phyloP scores from a whole-genome alignment of 2,329 filamentous ascomycete species.

The Exserohilum rostratum region DNA sequence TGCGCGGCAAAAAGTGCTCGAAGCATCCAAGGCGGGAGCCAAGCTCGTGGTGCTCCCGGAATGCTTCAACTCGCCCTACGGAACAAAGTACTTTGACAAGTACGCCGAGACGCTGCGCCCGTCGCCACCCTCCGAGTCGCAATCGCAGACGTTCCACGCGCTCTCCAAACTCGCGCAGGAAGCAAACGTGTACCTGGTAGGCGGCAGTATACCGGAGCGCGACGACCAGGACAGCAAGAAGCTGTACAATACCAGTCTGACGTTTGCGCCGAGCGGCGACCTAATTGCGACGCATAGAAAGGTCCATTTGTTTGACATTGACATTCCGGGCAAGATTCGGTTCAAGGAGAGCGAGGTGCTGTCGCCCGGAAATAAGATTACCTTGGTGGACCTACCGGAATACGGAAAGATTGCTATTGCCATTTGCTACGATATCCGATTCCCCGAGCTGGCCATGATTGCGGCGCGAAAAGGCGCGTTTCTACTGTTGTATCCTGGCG shows the following conservation, averaged over 20 bases:
- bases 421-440: constrained; percentile 98
- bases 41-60: constrained; percentile 91
- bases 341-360: constrained; percentile 93
- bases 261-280: constrained; percentile 78
- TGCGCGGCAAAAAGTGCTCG: constrained; percentile 80
- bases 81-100: constrained; percentile 84
- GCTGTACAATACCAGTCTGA: constrained; percentile 89
- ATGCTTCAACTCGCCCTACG: constrained; percentile 99
- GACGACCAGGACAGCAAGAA: constrained; percentile 62
- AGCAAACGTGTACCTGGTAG: constrained; percentile 79
- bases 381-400: constrained; percentile 82
- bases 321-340: constrained; percentile 91
- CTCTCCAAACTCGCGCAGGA: constrained; percentile 80
- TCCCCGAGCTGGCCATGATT: constrained; percentile 90
- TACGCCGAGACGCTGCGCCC: constrained; percentile 91
- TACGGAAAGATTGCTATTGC: constrained; percentile 87
- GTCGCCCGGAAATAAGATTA: constrained; percentile 81
- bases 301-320: constrained; percentile 95
- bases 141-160: constrained; percentile 84
- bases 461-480: constrained; percentile 88
- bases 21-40: constrained; percentile 76
- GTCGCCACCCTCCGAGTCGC: constrained; percentile 70
- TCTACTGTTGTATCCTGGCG: constrained; percentile 89
- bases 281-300: constrained; percentile 90
- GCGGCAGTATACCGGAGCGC: constrained; percentile 90